These are phyloP conservation scores for Pyricularia grisea DNA, from an alignment of 2,329 filamentous ascomycete species.

Conservation along the genomic window DNA sequence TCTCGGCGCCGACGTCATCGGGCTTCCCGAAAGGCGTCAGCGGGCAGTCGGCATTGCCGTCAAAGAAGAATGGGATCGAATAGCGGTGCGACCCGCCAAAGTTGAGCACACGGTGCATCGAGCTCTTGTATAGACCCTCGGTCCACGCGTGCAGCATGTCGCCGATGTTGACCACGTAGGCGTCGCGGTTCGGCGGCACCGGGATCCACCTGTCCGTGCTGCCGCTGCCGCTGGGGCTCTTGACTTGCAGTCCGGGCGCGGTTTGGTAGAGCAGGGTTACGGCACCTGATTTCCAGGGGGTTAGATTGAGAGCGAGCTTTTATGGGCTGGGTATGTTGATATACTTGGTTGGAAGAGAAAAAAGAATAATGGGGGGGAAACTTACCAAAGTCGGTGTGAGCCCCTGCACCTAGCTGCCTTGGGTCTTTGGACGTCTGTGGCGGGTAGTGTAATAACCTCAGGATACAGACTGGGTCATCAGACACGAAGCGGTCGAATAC, in stretches of 20 bases:
- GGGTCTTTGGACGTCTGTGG: conserved; percentile 24
- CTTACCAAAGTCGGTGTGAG: conserved; percentile 43
- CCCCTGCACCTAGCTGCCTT: conserved; percentile 28
- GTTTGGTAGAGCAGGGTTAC: conserved; percentile 47
- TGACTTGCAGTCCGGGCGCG: conserved; percentile 39
- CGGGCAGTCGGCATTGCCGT: conserved; percentile 36
- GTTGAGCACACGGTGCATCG: conserved; percentile 47
- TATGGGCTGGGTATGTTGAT: no score
- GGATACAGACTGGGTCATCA: conserved; percentile 30
- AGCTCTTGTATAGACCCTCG: conserved; percentile 41
- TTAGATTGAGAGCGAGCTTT: no score
- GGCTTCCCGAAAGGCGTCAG: conserved; percentile 15
- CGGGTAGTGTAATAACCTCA: conserved; percentile 40
- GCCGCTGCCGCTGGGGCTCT: conserved; percentile 24
- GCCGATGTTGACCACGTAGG: conserved; percentile 42
- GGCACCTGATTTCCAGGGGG: conserved; percentile 17
- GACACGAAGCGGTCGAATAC: conserved; percentile 31
- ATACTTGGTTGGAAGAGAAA: no score
- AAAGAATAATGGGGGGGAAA: no score
- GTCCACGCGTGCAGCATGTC: conserved; percentile 42
- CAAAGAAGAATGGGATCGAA: conserved; percentile 47
- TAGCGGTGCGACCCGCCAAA: conserved; percentile 38
- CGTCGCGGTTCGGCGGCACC: conserved; percentile 32
- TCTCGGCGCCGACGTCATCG: conserved; percentile 12
- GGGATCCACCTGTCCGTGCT: conserved; percentile 26